Evolutionary conservation across 495 filamentous ascomycete species (phyloP).

Genomic region (Daldinia loculata): DNA sequence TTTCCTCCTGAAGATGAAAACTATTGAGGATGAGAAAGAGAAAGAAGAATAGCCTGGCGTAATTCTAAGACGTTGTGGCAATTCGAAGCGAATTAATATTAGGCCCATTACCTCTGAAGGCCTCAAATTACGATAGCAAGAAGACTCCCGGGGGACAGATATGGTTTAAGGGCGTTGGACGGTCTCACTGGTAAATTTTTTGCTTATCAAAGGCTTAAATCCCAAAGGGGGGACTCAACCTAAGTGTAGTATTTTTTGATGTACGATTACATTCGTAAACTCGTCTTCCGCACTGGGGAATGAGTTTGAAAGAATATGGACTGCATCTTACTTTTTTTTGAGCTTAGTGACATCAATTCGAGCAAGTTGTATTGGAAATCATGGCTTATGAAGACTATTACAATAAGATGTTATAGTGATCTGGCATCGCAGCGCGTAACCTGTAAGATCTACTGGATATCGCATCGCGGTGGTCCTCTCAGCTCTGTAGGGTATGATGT

Average conservation of each 20-base stretch:
- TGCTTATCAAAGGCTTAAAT: background rate
- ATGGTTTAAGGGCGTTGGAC: slow-evolving; percentile 8
- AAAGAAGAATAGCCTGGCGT: background rate
- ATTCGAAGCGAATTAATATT: background rate
- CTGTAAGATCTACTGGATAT: background rate
- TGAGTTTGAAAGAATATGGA: background rate
- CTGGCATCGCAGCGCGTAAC: background rate
- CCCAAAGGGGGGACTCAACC: background rate
- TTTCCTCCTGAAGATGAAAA: background rate
- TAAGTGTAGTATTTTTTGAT: background rate
- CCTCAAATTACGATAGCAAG: background rate
- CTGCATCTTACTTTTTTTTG: background rate
- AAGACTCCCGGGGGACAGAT: slow-evolving; percentile 1
- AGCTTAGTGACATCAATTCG: background rate
- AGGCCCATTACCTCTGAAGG: background rate
- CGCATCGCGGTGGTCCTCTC: background rate
- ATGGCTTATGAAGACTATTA: background rate
- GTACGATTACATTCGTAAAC: background rate
- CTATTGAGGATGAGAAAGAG: background rate
- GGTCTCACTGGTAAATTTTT: background rate
- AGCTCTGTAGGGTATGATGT: background rate
- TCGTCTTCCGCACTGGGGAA: background rate
- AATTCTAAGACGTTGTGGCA: background rate
- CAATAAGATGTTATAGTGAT: background rate
- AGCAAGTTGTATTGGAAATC: background rate